Evolutionary conservation across 495 filamentous ascomycete species (phyloP), one percentile per base, ranked within the genome.

Genomic region (Cercophora sp.): DNA sequence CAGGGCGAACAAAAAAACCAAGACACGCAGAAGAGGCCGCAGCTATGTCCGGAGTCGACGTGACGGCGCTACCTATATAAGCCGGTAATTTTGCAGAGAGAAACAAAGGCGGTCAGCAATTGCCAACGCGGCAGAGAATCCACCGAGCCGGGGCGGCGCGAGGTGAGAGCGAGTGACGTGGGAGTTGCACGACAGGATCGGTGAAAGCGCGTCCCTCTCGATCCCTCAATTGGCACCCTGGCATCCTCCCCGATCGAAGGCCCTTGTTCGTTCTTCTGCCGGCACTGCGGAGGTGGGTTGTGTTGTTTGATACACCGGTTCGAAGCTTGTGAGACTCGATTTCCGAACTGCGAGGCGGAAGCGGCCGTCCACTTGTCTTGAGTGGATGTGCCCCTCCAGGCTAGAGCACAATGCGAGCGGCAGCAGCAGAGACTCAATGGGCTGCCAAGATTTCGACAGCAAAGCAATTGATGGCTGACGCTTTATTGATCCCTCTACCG

Each of bases 21-120:
- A 35, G 47, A 51, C 48, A 51, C 48, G 37, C 35, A 41, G 48
- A 31, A 29, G 34, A 15, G 47, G 47, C n/a, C n/a, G n/a, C n/a
- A n/a, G n/a, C n/a, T n/a, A n/a, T n/a, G n/a, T n/a, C n/a, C n/a
- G n/a, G n/a, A n/a, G n/a, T n/a, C n/a, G n/a, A n/a, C n/a, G n/a
- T n/a, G n/a, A n/a, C n/a, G n/a, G n/a, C n/a, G n/a, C n/a, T n/a
- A n/a, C n/a, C n/a, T n/a, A n/a, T n/a, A n/a, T n/a, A n/a, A n/a
- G n/a, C n/a, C n/a, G n/a, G n/a, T n/a, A n/a, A 13, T 5, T 5
- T 15, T 5, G 4, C n/a, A 13, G 19, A 37, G 22, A 39, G 22
- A 39, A 44, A 26, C 22, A 44, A 15, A 13, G 41, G 41, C 41
- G 41, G 41, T 44, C 41, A 44, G 24, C 41, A 24, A 27, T 5